phyloP scores from a whole-genome alignment of 352 stramenopile genomes.

The Globisporangium takayamanum region DNA sequence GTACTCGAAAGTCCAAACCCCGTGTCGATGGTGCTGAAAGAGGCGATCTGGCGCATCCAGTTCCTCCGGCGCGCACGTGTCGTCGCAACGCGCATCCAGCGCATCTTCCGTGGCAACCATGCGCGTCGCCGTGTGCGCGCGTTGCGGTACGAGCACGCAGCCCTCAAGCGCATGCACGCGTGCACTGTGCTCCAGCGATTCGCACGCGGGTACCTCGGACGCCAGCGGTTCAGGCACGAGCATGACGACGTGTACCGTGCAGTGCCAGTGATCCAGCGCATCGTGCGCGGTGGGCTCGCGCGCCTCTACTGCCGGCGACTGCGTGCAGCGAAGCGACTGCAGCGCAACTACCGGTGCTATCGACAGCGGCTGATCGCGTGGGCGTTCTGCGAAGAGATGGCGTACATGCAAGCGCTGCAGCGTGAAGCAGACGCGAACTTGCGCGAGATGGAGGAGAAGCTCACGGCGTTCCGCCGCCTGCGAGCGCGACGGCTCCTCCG shows the following conservation, averaged over 20 bases:
- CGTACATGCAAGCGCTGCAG: constrained; percentile 42
- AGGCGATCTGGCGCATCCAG: constrained; percentile 52
- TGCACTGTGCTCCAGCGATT: constrained; percentile 40
- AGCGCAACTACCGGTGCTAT: constrained; percentile 55
- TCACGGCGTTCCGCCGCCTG: constrained; percentile 39
- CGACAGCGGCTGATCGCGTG: constrained; percentile 45
- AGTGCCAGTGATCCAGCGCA: constrained; percentile 50
- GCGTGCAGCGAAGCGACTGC: constrained; percentile 31
- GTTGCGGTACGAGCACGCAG: constrained; percentile 31
- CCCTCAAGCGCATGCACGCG: constrained; percentile 28
- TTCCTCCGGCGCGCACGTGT: constrained; percentile 42
- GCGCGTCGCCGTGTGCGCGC: constrained; percentile 34
- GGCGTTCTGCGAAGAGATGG: constrained; percentile 48
- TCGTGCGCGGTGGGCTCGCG: constrained; percentile 39
- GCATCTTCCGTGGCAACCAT: constrained; percentile 61
- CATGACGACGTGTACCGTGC: constrained; percentile 24
- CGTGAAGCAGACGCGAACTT: constrained; percentile 36
- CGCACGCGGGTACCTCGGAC: constrained; percentile 46
- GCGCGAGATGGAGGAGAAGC: constrained; percentile 33
- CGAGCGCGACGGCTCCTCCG: constrained; percentile 46
- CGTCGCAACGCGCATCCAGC: constrained; percentile 53
- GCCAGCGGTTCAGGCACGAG: constrained; percentile 31
- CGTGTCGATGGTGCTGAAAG: constrained; percentile 37
- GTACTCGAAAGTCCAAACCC: constrained; percentile 34
- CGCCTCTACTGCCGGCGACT: constrained; percentile 28